Conservation (phyloP, 768 basidiomycete species). For the Trametes villosa region DNA sequence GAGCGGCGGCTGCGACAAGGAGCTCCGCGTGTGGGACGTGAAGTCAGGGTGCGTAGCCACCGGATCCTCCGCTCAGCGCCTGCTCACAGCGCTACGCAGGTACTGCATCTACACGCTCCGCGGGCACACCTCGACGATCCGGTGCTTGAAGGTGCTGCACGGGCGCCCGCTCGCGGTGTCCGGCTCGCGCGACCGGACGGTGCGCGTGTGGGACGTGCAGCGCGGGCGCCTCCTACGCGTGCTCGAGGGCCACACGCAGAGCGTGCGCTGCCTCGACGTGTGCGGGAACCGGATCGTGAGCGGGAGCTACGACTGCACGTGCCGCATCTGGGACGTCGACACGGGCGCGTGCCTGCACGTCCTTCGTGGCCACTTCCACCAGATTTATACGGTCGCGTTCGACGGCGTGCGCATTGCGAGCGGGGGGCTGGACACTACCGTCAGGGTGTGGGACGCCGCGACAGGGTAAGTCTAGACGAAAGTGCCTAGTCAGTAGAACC, state of each 20-base stretch:
- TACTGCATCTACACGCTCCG: slow-evolving; percentile 77
- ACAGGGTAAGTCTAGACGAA: slow-evolving; percentile 66
- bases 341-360: slow-evolving; percentile 86
- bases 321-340: slow-evolving; percentile 90
- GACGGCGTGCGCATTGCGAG: slow-evolving; percentile 83
- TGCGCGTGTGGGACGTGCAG: slow-evolving; percentile 94
- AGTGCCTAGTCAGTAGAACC: neutral
- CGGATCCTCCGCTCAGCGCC: neutral
- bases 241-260: slow-evolving; percentile 76
- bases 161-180: slow-evolving; percentile 88
- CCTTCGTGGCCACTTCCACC: slow-evolving; percentile 81
- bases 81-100: slow-evolving; percentile 28
- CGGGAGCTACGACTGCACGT: slow-evolving; percentile 92
- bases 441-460: slow-evolving; percentile 86
- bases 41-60: slow-evolving; percentile 67
- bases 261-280: slow-evolving; percentile 89
- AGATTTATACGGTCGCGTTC: slow-evolving; percentile 91
- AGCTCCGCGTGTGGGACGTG: slow-evolving; percentile 91
- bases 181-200: slow-evolving; percentile 83
- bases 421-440: slow-evolving; percentile 92
- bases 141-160: slow-evolving; percentile 87
- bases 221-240: slow-evolving; percentile 66
- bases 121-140: slow-evolving; percentile 90
- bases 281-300: slow-evolving; percentile 84
- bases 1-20: slow-evolving; percentile 92